These are phyloP conservation scores for Termitomyces sp. DNA, from an alignment of 768 basidiomycete genomes.

Conservation along the genomic window DNA sequence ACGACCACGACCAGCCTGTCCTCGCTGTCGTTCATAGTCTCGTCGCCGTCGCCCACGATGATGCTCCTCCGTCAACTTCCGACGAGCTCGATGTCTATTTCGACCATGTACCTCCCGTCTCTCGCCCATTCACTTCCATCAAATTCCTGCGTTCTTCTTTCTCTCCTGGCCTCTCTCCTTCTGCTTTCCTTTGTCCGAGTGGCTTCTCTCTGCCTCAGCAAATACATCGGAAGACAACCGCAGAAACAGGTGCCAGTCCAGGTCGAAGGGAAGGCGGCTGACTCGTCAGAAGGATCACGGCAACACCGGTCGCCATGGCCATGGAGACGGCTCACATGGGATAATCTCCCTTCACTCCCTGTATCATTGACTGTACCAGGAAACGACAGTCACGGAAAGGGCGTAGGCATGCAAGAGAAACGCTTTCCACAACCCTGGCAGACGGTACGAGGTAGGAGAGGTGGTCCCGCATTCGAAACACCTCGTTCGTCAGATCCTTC, in stretches of 20 bases:
- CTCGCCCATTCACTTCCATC: conserved; percentile 16
- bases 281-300: conserved; percentile 4
- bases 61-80: conserved; percentile 20
- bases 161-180: conserved; percentile 21
- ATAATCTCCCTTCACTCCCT: conserved; percentile 22
- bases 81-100: conserved; percentile 14
- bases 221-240: conserved; percentile 5
- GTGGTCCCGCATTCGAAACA: conserved; percentile 22
- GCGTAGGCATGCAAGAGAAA: conserved; percentile 20
- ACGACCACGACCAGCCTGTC: conserved; percentile 18
- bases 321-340: conserved; percentile 20
- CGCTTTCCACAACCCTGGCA: conserved; percentile 14
- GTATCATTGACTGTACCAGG: conserved; percentile 17
- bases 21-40: conserved; percentile 15
- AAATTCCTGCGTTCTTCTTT: conserved; percentile 20
- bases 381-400: conserved; percentile 12
- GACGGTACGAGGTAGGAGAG: conserved; percentile 13
- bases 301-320: conserved; percentile 17
- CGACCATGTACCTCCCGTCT: conserved; percentile 13
- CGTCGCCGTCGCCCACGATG: conserved; percentile 16
- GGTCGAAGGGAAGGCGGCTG: conserved; percentile 13
- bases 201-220: conserved; percentile 12
- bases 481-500: conserved; percentile 15
- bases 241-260: conserved; percentile 10
- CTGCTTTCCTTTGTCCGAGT: conserved; percentile 20